Percentiles rank a stretch among this genome's conserved stretches.
Evolutionary conservation across 2,329 filamentous ascomycete species (phyloP).

Genomic region (Pseudocercospora pini-densiflorae): DNA sequence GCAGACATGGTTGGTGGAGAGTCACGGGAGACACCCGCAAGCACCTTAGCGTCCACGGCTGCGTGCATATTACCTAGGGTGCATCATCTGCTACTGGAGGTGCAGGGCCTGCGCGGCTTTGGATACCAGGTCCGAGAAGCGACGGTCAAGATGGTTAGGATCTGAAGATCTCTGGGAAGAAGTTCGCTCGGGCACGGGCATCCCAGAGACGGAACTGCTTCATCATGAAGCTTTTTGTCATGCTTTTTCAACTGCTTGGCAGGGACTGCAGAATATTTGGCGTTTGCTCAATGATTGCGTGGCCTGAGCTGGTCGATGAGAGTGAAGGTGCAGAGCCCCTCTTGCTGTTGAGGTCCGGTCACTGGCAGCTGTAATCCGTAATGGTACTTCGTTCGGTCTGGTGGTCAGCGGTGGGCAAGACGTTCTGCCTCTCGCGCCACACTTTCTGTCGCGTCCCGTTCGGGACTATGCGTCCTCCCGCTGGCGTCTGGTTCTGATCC

Average conservation of each 20-base stretch:
- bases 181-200: conserved; percentile 27
- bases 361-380: conserved; percentile 21
- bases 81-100: conserved; percentile 15
- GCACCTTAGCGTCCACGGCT: conserved; percentile 19
- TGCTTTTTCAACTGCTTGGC: conserved; percentile 22
- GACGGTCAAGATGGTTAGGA: conserved; percentile 21
- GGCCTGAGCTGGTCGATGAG: conserved; percentile 4
- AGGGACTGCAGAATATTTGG: conserved; percentile 24
- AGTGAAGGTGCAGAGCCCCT: conserved; percentile 2
- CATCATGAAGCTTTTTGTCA: conserved; percentile 27
- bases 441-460: conserved; percentile 22
- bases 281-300: conserved; percentile 26
- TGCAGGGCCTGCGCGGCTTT: conserved; percentile 22
- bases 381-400: conserved; percentile 17
- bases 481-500: conserved; percentile 13
- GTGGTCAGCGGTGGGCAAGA: conserved; percentile 6
- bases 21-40: conserved; percentile 26
- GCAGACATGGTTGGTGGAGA: conserved; percentile 26
- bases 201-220: conserved; percentile 16
- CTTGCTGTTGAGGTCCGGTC: conserved; percentile 13
- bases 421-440: conserved; percentile 23
- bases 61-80: conserved; percentile 29
- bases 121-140: conserved; percentile 20
- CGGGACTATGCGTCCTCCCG: conserved; percentile 20
- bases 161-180: conserved; percentile 30